Percentiles rank a stretch among this genome's conserved stretches.
Conservation (phyloP, 805 yeast species). For the Nakazawaea pomicola region DNA sequence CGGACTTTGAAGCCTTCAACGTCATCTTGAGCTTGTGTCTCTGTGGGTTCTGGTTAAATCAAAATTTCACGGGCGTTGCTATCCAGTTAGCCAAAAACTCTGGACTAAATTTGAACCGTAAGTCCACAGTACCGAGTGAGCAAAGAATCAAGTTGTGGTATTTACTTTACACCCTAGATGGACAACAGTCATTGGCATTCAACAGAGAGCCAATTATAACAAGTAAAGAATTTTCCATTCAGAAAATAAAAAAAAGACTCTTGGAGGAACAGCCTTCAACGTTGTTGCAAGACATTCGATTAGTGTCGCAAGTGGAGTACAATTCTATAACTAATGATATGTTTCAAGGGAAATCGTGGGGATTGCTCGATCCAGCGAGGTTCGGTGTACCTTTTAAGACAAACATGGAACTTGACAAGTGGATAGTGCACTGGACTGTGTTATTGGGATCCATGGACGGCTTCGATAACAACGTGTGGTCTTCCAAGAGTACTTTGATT, state of each 20-base stretch:
- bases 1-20: slow-evolving; percentile 49
- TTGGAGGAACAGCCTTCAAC: slow-evolving; percentile 15
- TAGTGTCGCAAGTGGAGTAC: slow-evolving; percentile 64
- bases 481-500: slow-evolving; percentile 62
- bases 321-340: slow-evolving; percentile 59
- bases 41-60: slow-evolving; percentile 67
- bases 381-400: slow-evolving; percentile 67
- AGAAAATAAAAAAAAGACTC: slow-evolving; percentile 7
- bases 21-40: slow-evolving; percentile 59
- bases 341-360: slow-evolving; percentile 58
- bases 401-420: slow-evolving; percentile 62
- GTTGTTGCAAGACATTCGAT: slow-evolving; percentile 42
- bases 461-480: slow-evolving; percentile 48
- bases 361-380: slow-evolving; percentile 49
- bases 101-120: slow-evolving; percentile 30
- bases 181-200: slow-evolving; percentile 60
- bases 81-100: slow-evolving; percentile 58
- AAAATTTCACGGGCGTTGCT: slow-evolving; percentile 63
- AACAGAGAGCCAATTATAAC: slow-evolving; percentile 54
- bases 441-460: slow-evolving; percentile 50
- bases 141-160: slow-evolving; percentile 62
- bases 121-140: slow-evolving; percentile 23
- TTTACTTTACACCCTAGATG: slow-evolving; percentile 58
- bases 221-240: slow-evolving; percentile 38
- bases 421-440: slow-evolving; percentile 83